Evolutionary conservation across 2,329 filamentous ascomycete species (phyloP).

Genomic region (Metarhizium brunneum): DNA sequence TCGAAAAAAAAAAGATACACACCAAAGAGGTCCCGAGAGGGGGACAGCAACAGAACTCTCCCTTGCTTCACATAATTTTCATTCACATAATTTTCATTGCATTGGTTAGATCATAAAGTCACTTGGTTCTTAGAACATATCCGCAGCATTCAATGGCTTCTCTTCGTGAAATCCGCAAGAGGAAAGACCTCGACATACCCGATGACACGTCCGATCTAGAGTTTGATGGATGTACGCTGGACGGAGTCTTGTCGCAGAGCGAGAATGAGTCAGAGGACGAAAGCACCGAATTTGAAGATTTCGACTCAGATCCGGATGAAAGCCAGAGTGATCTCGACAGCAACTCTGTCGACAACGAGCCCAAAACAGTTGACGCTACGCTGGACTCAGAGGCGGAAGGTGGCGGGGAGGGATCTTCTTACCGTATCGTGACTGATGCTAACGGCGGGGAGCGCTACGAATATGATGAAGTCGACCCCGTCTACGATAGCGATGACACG

Average conservation of each 20-base stretch:
- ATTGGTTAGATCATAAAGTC: no score
- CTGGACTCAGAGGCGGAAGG: not conserved
- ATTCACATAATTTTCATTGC: no score
- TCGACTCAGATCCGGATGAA: not conserved
- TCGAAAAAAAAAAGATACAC: no score
- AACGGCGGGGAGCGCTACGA: conserved; percentile 87
- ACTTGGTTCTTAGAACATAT: conserved; percentile 9
- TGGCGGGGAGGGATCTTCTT: not conserved
- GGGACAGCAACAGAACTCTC: no score
- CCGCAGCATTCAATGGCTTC: conserved; percentile 7
- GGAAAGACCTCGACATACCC: conserved; percentile 52
- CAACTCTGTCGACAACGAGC: not conserved
- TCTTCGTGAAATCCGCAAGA: conserved; percentile 39
- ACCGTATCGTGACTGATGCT: conserved; percentile 62
- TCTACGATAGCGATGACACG: conserved; percentile 93
- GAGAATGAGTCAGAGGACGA: conserved; percentile 25
- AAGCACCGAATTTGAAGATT: conserved; percentile 11
- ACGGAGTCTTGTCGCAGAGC: conserved; percentile 45
- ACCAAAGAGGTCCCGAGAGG: no score
- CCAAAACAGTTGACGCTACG: not conserved
- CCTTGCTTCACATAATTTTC: no score
- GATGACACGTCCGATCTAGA: conserved; percentile 42
- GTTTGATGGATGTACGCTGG: conserved; percentile 43
- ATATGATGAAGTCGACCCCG: conserved; percentile 87
- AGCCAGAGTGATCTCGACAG: conserved; percentile 1